Evolutionary conservation across 2,329 filamentous ascomycete genomes (phyloP).

Genomic region (Stenocarpella maydis): DNA sequence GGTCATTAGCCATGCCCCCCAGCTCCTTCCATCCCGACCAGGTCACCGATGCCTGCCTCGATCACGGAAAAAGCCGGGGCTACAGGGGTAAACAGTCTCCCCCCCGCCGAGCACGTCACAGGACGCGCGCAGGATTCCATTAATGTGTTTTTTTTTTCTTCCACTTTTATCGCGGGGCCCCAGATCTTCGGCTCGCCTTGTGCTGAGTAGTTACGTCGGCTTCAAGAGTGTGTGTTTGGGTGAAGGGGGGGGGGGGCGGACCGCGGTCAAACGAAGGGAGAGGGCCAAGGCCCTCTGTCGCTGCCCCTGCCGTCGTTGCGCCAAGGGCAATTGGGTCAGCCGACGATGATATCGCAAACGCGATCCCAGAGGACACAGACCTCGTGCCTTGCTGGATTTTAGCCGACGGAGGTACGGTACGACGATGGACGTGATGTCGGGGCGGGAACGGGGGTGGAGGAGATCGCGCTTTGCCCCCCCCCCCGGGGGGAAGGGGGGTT

Average conservation of each 20-base stretch:
- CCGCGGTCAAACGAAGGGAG: too few relatives aligned
- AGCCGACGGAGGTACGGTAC: conserved; percentile 11
- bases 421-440: conserved; percentile 9
- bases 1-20: background rate
- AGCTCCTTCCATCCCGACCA: background rate
- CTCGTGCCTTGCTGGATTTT: conserved; percentile 4
- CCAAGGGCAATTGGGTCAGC: conserved; percentile 14
- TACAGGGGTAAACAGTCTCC: background rate
- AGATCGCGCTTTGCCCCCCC: too few relatives aligned
- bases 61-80: background rate
- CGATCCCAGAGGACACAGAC: background rate
- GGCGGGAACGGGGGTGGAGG: background rate
- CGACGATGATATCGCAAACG: conserved; percentile 5
- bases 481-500: background rate
- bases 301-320: background rate
- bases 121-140: background rate
- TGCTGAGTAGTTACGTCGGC: background rate
- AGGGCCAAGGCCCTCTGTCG: background rate
- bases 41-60: background rate
- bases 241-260: background rate
- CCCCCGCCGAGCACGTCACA: conserved; percentile 9
- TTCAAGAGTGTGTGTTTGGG: background rate
- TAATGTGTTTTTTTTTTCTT: background rate
- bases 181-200: conserved; percentile 3
- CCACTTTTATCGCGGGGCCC: background rate